These are phyloP conservation scores for Starmera caribaea DNA, from an alignment of 805 yeast species.

Conservation along the genomic window DNA sequence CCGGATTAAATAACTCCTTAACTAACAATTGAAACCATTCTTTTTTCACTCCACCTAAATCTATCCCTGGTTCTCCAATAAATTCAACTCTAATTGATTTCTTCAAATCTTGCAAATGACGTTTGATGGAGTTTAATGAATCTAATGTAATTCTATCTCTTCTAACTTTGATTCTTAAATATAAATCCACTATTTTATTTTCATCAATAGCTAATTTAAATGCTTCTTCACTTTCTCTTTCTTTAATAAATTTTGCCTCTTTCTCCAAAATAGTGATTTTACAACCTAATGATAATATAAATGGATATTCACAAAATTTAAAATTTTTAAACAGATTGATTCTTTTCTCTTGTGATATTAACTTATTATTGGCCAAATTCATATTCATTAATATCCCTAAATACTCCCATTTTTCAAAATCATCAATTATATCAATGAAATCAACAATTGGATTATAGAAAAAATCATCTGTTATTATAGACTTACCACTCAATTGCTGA, in stretches of 20 bases:
- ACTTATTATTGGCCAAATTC: no score
- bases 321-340: conserved; percentile 16
- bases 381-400: no score
- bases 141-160: conserved; percentile 62
- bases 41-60: conserved; percentile 89
- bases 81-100: conserved; percentile 75
- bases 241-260: conserved; percentile 77
- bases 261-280: conserved; percentile 75
- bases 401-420: conserved; percentile 67
- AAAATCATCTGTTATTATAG: no score
- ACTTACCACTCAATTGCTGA: conserved; percentile 8
- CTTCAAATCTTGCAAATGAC: conserved; percentile 49
- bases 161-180: conserved; percentile 59
- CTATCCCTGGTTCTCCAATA: conserved; percentile 84
- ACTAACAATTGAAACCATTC: conserved; percentile 86
- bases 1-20: conserved; percentile 58
- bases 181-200: conserved; percentile 52
- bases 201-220: conserved; percentile 65
- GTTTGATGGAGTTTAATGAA: conserved; percentile 55
- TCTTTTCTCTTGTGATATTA: no score
- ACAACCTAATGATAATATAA: conserved; percentile 69
- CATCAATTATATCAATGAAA: conserved; percentile 63
- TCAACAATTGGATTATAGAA: conserved; percentile 82
- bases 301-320: conserved; percentile 78
- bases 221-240: conserved; percentile 81